phyloP scores from a whole-genome alignment of 148 eudicot species.

The Chenopodium suecicum region DNA sequence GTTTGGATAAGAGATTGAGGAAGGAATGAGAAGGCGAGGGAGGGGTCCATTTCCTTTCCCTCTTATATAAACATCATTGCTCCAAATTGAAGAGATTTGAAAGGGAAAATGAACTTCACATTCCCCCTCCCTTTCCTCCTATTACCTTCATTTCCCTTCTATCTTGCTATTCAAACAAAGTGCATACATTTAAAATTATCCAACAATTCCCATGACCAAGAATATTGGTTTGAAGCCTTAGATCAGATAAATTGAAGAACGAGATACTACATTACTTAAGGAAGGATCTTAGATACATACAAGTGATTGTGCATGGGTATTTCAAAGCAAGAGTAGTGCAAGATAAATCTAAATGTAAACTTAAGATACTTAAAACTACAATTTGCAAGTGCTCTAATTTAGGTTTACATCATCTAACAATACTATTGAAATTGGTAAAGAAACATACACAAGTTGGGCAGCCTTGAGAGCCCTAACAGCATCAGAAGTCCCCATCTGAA shows the following conservation, averaged over 20 bases:
- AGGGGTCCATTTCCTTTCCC: too few relatives aligned
- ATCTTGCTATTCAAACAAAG: too few relatives aligned
- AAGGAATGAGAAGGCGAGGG: too few relatives aligned
- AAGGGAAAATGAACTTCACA: too few relatives aligned
- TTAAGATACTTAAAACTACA: not conserved
- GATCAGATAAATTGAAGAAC: not conserved
- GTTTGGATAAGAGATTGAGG: too few relatives aligned
- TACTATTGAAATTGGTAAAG: not conserved
- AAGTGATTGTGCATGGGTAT: too few relatives aligned
- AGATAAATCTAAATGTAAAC: too few relatives aligned
- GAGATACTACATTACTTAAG: not conserved
- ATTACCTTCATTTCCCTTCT: too few relatives aligned
- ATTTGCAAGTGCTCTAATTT: not conserved
- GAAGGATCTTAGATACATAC: not conserved
- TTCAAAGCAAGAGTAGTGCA: too few relatives aligned
- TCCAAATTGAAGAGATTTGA: too few relatives aligned
- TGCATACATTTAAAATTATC: not conserved
- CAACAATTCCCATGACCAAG: not conserved
- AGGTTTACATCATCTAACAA: not conserved
- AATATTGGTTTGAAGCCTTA: not conserved
- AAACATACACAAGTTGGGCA: conserved; percentile 75
- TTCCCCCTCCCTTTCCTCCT: too few relatives aligned
- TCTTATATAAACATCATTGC: too few relatives aligned
- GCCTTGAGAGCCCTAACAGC: conserved; percentile 76
- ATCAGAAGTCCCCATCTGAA: conserved; percentile 89